Base-by-base conservation (phyloP, 2,329 filamentous ascomycete species). In the Trichoderma endophyticum region DNA sequence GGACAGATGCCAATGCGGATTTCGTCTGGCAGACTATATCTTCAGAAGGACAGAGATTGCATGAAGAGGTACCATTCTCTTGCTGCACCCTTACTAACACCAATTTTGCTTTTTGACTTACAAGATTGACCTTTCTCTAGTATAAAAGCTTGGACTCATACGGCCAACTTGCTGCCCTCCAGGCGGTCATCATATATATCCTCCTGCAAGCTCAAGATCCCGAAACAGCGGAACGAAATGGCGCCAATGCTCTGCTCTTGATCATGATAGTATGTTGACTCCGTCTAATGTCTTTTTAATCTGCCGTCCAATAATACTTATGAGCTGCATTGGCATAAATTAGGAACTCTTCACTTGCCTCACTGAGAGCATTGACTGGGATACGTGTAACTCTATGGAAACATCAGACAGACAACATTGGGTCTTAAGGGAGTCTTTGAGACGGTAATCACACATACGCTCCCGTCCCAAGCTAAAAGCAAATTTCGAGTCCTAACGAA, bases 341-440 rank as follows among this genome's bases (percentile, higher is more conserved):
- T 54, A 65, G 62, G 62, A 54, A 54, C 12, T 65, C 62, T 65
- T 65, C 43, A 34, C 43, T 65, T 65, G 39, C n/a, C 62, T 65
- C 62, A 65, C 62, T 34, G 62, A 65, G n/a, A 65, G 62, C 43
- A 65, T 65, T 21, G 62, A 65, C 43, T 65, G 62, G 62, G 62
- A 65, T 26, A 24, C 43, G 26, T 24, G 62, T 54, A 12, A 54
- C 43, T 54, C 51, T 21, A 65, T 7, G 6, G 62, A 65, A 54
- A 65, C 11, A 6, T 26, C 43, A 48, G 43, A 65, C 39, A 65
- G 18, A 54, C 62, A 65, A 12, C 43, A 65, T 24, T 65, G 62
- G 62, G 62, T 65, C 34, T 21, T 65, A 18, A 65, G 62, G 12
- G 62, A 65, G 26, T 54, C 62, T 34, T 18, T 65, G n/a, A 65